These are phyloP conservation scores for Claviceps pusilla DNA, from an alignment of 2,329 filamentous ascomycete genomes.

Conservation along the genomic window DNA sequence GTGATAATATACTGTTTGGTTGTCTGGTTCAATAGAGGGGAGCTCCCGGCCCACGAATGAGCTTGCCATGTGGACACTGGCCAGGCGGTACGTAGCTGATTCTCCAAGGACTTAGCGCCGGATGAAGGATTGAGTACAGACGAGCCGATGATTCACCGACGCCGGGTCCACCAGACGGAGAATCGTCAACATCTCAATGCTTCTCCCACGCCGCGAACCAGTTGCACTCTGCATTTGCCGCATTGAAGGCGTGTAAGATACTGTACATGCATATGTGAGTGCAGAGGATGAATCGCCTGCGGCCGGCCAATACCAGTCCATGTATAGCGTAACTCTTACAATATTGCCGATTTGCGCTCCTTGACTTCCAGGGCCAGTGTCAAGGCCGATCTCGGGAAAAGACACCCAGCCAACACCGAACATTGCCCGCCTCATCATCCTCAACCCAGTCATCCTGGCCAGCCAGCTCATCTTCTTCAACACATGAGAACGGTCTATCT, in stretches of 20 bases:
- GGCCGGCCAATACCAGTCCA: background rate
- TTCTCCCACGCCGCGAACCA: too few relatives aligned
- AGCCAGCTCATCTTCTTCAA: slow-evolving; percentile 46
- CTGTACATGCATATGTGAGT: too few relatives aligned
- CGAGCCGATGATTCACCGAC: slow-evolving; percentile 7
- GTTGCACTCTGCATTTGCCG: too few relatives aligned
- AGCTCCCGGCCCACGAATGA: background rate
- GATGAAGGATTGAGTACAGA: background rate
- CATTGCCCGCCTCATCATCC: slow-evolving; percentile 30
- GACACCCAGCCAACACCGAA: slow-evolving; percentile 57
- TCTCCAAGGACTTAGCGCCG: too few relatives aligned
- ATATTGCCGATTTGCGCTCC: too few relatives aligned
- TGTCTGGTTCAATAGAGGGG: background rate
- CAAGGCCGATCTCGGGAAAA: slow-evolving; percentile 24
- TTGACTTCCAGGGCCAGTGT: background rate
- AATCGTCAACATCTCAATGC: too few relatives aligned
- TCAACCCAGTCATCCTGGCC: slow-evolving; percentile 62
- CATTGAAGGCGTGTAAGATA: too few relatives aligned
- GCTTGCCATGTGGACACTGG: background rate
- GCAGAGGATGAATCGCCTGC: background rate
- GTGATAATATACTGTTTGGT: background rate
- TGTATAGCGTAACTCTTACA: background rate
- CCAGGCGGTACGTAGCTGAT: too few relatives aligned
- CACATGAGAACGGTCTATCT: slow-evolving; percentile 29
- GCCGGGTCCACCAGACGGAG: too few relatives aligned